phyloP scores from a whole-genome alignment of 805 yeast genomes.

The Teunomyces lycoperdinae region DNA sequence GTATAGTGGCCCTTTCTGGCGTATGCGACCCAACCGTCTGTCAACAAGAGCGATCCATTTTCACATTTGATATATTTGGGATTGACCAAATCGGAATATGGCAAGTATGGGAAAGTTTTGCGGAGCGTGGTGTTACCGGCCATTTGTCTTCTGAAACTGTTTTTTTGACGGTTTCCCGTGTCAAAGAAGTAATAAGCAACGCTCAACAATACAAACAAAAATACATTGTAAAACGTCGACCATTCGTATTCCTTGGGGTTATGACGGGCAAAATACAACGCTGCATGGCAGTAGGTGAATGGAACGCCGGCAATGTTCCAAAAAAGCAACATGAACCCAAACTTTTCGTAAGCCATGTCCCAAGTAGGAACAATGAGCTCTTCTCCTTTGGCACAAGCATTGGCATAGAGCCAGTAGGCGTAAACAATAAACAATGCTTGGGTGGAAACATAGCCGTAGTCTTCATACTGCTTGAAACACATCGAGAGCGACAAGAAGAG shows the following conservation, averaged over 20 bases:
- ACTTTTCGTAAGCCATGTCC: constrained; percentile 99
- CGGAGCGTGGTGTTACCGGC: constrained; percentile 76
- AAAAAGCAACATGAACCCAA: constrained; percentile 97
- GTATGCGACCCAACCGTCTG: constrained; percentile 92
- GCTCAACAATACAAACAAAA: constrained; percentile 55
- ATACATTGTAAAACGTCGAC: constrained; percentile 58
- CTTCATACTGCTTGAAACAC: constrained; percentile 74
- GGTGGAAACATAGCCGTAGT: constrained; percentile 73
- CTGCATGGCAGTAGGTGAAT: constrained; percentile 93
- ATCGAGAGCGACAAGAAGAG: constrained; percentile 74
- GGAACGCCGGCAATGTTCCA: constrained; percentile 99
- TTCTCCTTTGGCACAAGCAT: constrained; percentile 97
- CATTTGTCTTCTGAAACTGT: constrained; percentile 78
- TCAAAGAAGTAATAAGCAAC: constrained; percentile 90
- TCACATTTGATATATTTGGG: constrained; percentile 84
- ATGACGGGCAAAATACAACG: constrained; percentile 78
- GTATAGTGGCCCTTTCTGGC: constrained; percentile 96
- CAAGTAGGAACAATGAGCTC: constrained; percentile 96
- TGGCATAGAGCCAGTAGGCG: constrained; percentile 93
- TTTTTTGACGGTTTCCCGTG: constrained; percentile 93
- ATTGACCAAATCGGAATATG: constrained; percentile 74
- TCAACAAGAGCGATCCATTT: constrained; percentile 78
- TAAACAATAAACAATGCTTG: constrained; percentile 70
- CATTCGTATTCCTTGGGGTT: constrained; percentile 79
- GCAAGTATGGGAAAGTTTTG: constrained; percentile 91